A percentile compares a stretch with the other conserved stretches of the same genome.
These are phyloP conservation scores for Phytophthora megakarya DNA, from an alignment of 352 stramenopile species.

Conservation along the genomic window DNA sequence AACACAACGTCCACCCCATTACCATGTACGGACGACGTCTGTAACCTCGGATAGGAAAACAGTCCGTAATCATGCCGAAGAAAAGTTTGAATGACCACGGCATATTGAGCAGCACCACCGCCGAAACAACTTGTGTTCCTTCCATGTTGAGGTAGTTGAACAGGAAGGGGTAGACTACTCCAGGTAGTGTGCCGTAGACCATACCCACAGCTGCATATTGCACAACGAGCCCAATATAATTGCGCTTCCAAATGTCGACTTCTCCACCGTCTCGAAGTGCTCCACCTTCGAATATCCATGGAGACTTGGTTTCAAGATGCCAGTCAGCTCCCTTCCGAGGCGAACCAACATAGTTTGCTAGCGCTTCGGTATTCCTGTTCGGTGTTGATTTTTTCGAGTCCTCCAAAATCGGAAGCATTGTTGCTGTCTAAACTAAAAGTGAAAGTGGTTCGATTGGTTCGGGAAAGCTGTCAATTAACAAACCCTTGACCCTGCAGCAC, in stretches of 20 bases:
- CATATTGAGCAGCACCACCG: slow-evolving; percentile 43
- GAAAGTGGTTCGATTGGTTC: neutral
- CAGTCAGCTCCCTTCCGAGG: slow-evolving; percentile 21
- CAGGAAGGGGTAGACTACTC: slow-evolving; percentile 53
- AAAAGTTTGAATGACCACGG: slow-evolving; percentile 69
- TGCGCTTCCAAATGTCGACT: slow-evolving; percentile 39
- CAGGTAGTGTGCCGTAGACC: slow-evolving; percentile 44
- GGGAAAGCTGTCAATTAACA: neutral
- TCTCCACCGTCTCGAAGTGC: slow-evolving; percentile 26
- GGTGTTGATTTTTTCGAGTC: slow-evolving; percentile 12
- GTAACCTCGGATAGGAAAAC: slow-evolving; percentile 54
- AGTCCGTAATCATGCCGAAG: slow-evolving; percentile 57
- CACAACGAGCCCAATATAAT: slow-evolving; percentile 48
- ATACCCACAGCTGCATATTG: slow-evolving; percentile 54
- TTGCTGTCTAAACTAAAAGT: slow-evolving; percentile 5
- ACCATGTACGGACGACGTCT: slow-evolving; percentile 64
- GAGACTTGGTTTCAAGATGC: slow-evolving; percentile 24
- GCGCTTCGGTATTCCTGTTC: slow-evolving; percentile 11
- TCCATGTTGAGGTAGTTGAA: slow-evolving; percentile 59
- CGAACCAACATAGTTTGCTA: slow-evolving; percentile 7
- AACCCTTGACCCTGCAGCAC: neutral
- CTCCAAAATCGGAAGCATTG: slow-evolving; percentile 32
- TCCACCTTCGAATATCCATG: slow-evolving; percentile 23
- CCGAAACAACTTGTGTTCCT: slow-evolving; percentile 46
- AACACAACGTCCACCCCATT: slow-evolving; percentile 53